phyloP scores from a whole-genome alignment of 75 land plant species.

The Cunninghamia lanceolata region DNA sequence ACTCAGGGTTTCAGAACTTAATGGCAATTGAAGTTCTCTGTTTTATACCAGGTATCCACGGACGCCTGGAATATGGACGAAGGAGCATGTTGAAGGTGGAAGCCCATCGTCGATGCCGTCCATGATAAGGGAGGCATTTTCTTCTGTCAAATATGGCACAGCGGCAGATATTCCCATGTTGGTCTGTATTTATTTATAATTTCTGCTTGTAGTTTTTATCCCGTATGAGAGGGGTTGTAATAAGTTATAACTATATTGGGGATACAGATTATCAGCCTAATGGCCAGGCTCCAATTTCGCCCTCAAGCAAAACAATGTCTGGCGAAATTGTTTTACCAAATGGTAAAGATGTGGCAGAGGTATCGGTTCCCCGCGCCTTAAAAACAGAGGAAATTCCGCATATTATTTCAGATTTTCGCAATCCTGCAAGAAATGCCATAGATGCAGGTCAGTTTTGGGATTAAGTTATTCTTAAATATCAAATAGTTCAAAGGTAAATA shows the following conservation, averaged over 20 bases:
- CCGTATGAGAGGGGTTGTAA: background rate
- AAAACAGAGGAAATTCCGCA: constrained; percentile 66
- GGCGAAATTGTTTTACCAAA: background rate
- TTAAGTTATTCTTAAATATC: too few relatives aligned
- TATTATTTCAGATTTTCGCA: background rate
- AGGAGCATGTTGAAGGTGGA: too few relatives aligned
- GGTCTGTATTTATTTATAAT: constrained; percentile 1
- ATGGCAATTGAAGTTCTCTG: too few relatives aligned
- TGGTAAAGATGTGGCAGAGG: too few relatives aligned
- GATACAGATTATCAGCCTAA: constrained; percentile 30
- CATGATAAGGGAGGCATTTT: constrained; percentile 31
- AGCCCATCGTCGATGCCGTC: too few relatives aligned
- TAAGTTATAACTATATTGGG: background rate
- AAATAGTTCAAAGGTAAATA: too few relatives aligned
- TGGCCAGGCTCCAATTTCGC: too few relatives aligned
- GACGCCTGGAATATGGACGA: constrained; percentile 6
- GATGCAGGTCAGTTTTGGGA: too few relatives aligned
- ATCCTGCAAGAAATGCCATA: too few relatives aligned
- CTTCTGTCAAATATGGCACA: constrained; percentile 42
- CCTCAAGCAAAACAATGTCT: constrained; percentile 10
- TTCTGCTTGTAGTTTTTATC: background rate
- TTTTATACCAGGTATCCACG: background rate
- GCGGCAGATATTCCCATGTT: constrained; percentile 30
- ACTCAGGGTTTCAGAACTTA: too few relatives aligned
- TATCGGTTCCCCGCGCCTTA: constrained; percentile 53